Evolutionary conservation across 2,329 filamentous ascomycete genomes (phyloP).

Genomic region (Xylaria digitata): DNA sequence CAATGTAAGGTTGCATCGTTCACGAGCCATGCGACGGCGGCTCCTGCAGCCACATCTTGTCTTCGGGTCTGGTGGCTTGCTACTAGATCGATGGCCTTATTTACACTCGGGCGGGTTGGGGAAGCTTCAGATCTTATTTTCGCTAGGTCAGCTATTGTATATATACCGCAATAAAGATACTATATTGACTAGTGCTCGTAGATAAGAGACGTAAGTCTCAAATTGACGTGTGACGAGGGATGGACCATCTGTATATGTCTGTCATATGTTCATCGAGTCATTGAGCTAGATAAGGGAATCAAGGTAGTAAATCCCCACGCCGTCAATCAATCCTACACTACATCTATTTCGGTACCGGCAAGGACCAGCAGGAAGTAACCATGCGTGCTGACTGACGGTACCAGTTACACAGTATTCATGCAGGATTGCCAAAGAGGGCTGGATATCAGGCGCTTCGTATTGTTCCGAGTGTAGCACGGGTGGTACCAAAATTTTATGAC

Average conservation of each 20-base stretch:
- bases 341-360: constrained; percentile 34
- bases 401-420: constrained; percentile 19
- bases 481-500: constrained; percentile 28
- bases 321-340: constrained; percentile 23
- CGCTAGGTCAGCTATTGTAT: neutral
- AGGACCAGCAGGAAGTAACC: constrained; percentile 9
- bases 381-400: constrained; percentile 15
- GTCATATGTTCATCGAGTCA: constrained; percentile 11
- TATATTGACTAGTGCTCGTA: neutral
- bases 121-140: constrained; percentile 23
- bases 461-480: constrained; percentile 36
- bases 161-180: neutral
- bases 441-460: constrained; percentile 34
- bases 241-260: constrained; percentile 4
- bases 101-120: constrained; percentile 22
- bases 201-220: neutral
- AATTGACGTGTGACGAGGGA: neutral
- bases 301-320: constrained; percentile 10
- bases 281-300: constrained; percentile 12
- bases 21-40: constrained; percentile 38
- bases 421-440: constrained; percentile 10
- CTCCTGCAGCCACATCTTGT: constrained; percentile 43
- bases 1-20: constrained; percentile 39
- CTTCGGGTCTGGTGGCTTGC: constrained; percentile 39
- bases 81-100: constrained; percentile 37